Base-by-base conservation (phyloP, 2,329 filamentous ascomycete species). In the Aotearoamyces nothofagi region DNA sequence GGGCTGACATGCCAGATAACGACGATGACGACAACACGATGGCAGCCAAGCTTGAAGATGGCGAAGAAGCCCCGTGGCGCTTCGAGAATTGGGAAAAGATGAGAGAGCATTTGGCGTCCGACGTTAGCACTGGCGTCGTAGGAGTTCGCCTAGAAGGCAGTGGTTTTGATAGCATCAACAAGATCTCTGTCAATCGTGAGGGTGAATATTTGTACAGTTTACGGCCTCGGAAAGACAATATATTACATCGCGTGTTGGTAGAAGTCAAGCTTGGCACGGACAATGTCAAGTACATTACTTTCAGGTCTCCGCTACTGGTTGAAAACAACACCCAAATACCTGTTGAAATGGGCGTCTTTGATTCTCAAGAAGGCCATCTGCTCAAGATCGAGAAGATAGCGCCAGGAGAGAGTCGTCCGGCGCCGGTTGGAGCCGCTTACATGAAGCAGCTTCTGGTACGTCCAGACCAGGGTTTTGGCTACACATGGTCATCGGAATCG, bases 241-340 rank as follows among this genome's bases (percentile, higher is more conserved):
- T 93, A 3, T 65, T 87, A 38, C 92, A 98, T 51, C 78, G 86
- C 13, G 67, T 98, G 11, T 71, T 96, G 14, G 86, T 96, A 0
- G 90, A 98, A 33, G 78, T 98, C 30, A 82, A 71, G 30, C 65
- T 98, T 14, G 90, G 84, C n/a, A 59, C 71, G 1, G 87, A 98
- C 58, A 96, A 96, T 45, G 81, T 98, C 56, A 98, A 98, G 58
- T 92, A 92, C 50, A 92, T 98, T 46, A 98, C 86, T 2, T 75
- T 98, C 45, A 72, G 90, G 15, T 96, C 87, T 11, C 90, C 90
- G 1, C 59, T 98, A 2, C 57, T 94, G 1, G 74, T 98, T 5
- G 90, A 98, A 50, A 98, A 98, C 53, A 80, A 90, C 38, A 98
- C 90, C 0, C 83, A 98, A 48, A 93, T 98, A 24, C 87, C 90